Conservation (phyloP, 306 rosid genomes). For the Astragalus glycyphyllos region DNA sequence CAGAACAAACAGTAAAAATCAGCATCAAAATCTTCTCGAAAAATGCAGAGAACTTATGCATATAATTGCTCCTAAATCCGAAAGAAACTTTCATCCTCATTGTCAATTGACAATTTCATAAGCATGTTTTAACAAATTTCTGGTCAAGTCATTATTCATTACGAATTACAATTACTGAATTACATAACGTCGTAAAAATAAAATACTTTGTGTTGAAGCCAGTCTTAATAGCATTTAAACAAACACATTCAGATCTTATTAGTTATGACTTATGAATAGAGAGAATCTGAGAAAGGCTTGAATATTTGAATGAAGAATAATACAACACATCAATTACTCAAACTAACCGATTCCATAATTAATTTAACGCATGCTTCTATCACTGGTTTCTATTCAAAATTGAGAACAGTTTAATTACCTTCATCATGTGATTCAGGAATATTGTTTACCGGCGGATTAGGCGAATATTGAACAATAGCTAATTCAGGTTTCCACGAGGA, state of each 20-base stretch:
- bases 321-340: too few species aligned
- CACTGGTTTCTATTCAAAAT: background rate
- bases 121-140: background rate
- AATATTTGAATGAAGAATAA: too few species aligned
- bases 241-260: conserved; percentile 2
- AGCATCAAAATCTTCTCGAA: conserved; percentile 4
- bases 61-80: conserved; percentile 5
- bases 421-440: conserved; percentile 46
- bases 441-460: conserved; percentile 43
- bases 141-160: conserved; percentile 1
- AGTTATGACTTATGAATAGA: too few species aligned
- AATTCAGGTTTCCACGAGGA: conserved; percentile 70
- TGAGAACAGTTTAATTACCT: conserved; percentile 49
- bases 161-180: conserved; percentile 4
- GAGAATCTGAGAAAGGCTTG: too few species aligned
- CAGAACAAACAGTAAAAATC: conserved; percentile 27
- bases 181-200: background rate
- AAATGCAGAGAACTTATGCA: background rate
- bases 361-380: background rate
- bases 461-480: conserved; percentile 77
- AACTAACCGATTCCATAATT: too few species aligned
- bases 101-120: background rate
- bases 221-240: conserved; percentile 4
- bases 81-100: background rate
- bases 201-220: background rate